Conservation (phyloP, 2,329 filamentous ascomycete genomes). For the Calonectria hongkongensis region DNA sequence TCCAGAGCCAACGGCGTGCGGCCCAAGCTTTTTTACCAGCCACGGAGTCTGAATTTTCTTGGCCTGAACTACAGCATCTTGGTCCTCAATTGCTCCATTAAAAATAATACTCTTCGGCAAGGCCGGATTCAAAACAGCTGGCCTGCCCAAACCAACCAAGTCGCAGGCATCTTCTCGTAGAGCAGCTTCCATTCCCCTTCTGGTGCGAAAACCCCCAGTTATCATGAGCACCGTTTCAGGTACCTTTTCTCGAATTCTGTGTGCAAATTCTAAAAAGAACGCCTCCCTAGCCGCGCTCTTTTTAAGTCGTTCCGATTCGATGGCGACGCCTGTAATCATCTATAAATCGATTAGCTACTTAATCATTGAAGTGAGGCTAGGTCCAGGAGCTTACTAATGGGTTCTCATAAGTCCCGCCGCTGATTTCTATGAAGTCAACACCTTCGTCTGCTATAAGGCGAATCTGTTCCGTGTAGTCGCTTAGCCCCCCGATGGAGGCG, state of each 20-base stretch:
- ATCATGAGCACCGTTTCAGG: slow-evolving; percentile 71
- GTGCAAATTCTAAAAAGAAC: slow-evolving; percentile 81
- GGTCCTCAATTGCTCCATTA: slow-evolving; percentile 41
- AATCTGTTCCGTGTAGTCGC: slow-evolving; percentile 76
- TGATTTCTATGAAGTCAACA: slow-evolving; percentile 82
- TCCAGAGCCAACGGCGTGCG: slow-evolving; percentile 41
- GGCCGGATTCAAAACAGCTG: slow-evolving; percentile 61
- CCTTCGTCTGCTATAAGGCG: slow-evolving; percentile 67
- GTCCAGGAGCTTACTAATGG: slow-evolving; percentile 61
- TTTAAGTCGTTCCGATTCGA: slow-evolving; percentile 24
- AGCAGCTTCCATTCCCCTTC: slow-evolving; percentile 64
- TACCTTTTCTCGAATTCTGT: slow-evolving; percentile 66
- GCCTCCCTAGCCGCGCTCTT: slow-evolving; percentile 76
- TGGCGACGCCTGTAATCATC: slow-evolving; percentile 58
- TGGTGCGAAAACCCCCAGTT: slow-evolving; percentile 77
- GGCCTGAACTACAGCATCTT: slow-evolving; percentile 41
- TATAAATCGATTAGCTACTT: slow-evolving; percentile 38
- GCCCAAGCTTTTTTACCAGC: slow-evolving; percentile 43
- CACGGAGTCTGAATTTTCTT: slow-evolving; percentile 43
- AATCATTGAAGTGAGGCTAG: background rate
- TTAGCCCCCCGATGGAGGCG: slow-evolving; percentile 55
- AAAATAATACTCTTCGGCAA: slow-evolving; percentile 57
- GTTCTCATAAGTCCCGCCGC: slow-evolving; percentile 77
- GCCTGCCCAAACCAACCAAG: slow-evolving; percentile 63
- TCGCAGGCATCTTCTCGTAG: slow-evolving; percentile 63